Percentiles rank a stretch among this genome's conserved stretches.
Evolutionary conservation across 768 basidiomycete species (phyloP).

Genomic region (Tricholoma matsutake): DNA sequence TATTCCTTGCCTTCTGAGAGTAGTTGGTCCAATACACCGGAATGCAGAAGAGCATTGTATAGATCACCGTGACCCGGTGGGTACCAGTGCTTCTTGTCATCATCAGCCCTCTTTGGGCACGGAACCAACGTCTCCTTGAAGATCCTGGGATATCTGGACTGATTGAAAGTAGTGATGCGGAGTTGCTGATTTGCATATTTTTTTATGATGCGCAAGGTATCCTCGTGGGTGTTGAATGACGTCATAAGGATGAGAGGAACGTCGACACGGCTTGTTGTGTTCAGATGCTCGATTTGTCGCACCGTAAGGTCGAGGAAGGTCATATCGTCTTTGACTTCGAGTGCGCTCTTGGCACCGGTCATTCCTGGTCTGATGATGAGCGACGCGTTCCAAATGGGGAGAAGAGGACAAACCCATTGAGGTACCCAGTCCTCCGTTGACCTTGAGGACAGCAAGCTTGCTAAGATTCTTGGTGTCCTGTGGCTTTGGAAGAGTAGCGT

Average conservation of each 20-base stretch:
- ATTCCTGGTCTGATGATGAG: conserved; percentile 46
- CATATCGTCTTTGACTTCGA: conserved; percentile 97
- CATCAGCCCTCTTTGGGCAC: conserved; percentile 69
- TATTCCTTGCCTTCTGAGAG: conserved; percentile 93
- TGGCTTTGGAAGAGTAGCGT: conserved; percentile 63
- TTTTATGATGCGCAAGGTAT: conserved; percentile 94
- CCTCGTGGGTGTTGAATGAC: conserved; percentile 97
- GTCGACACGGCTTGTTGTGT: conserved; percentile 79
- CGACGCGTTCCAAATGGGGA: not conserved
- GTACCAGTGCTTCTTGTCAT: conserved; percentile 94
- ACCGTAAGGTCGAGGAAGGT: conserved; percentile 95
- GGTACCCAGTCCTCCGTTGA: conserved; percentile 91
- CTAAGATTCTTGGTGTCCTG: conserved; percentile 66
- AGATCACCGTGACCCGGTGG: conserved; percentile 97
- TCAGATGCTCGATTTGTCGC: conserved; percentile 94
- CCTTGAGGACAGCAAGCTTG: conserved; percentile 94
- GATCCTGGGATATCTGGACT: conserved; percentile 92
- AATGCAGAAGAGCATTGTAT: conserved; percentile 89
- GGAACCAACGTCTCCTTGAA: conserved; percentile 87
- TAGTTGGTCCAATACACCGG: conserved; percentile 87
- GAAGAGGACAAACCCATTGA: conserved; percentile 64
- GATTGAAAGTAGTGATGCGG: conserved; percentile 89
- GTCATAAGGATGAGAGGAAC: conserved; percentile 99
- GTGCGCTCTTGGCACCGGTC: conserved; percentile 87
- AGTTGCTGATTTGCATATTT: conserved; percentile 96